Percentiles rank a stretch among this genome's conserved stretches.
These are phyloP conservation scores for Fraxinus angustifolia DNA, from an alignment of 305 asterid species.

Conservation along the genomic window DNA sequence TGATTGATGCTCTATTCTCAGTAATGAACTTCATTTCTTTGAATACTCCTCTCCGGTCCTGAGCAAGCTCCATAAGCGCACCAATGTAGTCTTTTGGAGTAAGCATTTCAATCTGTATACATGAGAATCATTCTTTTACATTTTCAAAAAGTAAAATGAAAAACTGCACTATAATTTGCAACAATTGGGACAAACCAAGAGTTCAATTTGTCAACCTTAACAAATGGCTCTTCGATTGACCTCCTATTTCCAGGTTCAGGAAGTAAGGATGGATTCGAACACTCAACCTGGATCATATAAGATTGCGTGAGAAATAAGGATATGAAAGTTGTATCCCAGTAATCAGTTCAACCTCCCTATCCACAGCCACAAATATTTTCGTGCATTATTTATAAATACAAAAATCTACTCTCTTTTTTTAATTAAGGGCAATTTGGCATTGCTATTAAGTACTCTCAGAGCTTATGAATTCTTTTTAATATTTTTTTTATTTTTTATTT, in stretches of 20 bases:
- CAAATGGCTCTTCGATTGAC: constrained; percentile 94
- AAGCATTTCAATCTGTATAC: constrained; percentile 81
- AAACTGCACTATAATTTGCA: constrained; percentile 4
- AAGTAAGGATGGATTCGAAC: constrained; percentile 93
- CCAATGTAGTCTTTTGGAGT: constrained; percentile 97
- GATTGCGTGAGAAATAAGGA: neutral
- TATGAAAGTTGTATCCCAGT: neutral
- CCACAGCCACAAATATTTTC: neutral
- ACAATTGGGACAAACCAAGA: constrained; percentile 4
- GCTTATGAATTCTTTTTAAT: neutral
- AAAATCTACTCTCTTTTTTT: neutral
- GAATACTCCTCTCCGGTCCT: constrained; percentile 94
- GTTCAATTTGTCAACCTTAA: constrained; percentile 54
- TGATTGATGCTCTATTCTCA: constrained; percentile 73
- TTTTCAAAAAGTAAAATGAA: constrained; percentile 15
- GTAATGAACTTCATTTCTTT: constrained; percentile 89
- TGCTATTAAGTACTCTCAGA: neutral
- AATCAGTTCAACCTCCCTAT: neutral
- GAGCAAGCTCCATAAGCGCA: constrained; percentile 96
- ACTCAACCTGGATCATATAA: constrained; percentile 62
- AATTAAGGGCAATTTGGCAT: neutral
- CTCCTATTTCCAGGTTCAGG: constrained; percentile 92
- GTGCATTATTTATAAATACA: neutral
- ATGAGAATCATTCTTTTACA: constrained; percentile 18
- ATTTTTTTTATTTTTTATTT: no score